Percentiles rank a stretch among this genome's conserved stretches.
phyloP scores from a whole-genome alignment of 164 flowering plant species.

The Saururus chinensis region DNA sequence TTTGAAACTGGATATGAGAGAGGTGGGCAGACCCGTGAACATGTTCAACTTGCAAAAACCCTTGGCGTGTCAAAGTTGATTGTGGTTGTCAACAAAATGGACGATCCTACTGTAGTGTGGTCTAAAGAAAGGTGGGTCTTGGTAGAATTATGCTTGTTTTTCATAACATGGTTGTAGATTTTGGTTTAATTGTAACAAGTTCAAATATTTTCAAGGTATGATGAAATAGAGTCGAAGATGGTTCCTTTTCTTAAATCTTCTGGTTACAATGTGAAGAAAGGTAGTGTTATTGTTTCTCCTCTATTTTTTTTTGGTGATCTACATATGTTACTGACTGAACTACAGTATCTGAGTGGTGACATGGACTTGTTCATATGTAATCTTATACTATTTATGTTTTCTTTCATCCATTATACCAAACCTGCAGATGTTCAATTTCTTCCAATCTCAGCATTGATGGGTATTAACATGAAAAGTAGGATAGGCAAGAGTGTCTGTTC shows the following conservation, averaged over 20 bases:
- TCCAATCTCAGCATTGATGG: conserved; percentile 85
- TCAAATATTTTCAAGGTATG: conserved; percentile 58
- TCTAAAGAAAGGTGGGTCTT: conserved; percentile 65
- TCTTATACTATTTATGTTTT: not conserved
- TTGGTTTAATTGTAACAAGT: not conserved
- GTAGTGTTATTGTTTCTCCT: conserved; percentile 18
- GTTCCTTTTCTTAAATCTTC: conserved; percentile 67
- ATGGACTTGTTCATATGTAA: not conserved
- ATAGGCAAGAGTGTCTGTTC: conserved; percentile 55
- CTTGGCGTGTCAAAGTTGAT: conserved; percentile 91
- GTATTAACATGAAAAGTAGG: conserved; percentile 69
- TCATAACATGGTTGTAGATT: not conserved
- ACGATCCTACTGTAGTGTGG: conserved; percentile 95
- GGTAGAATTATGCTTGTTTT: not conserved
- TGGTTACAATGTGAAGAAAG: conserved; percentile 96
- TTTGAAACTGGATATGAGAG: conserved; percentile 98
- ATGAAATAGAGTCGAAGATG: conserved; percentile 94
- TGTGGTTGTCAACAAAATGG: conserved; percentile 97
- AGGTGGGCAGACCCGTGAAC: conserved; percentile 99
- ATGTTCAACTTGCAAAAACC: conserved; percentile 96
- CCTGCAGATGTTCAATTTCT: conserved; percentile 84
- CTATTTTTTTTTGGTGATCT: no score
- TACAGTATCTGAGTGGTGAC: not conserved
- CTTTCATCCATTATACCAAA: not conserved
- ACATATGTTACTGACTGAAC: no score